These are phyloP conservation scores for Saccharomyces hybrid DNA, from an alignment of 1,139 yeast genomes.

Conservation along the genomic window DNA sequence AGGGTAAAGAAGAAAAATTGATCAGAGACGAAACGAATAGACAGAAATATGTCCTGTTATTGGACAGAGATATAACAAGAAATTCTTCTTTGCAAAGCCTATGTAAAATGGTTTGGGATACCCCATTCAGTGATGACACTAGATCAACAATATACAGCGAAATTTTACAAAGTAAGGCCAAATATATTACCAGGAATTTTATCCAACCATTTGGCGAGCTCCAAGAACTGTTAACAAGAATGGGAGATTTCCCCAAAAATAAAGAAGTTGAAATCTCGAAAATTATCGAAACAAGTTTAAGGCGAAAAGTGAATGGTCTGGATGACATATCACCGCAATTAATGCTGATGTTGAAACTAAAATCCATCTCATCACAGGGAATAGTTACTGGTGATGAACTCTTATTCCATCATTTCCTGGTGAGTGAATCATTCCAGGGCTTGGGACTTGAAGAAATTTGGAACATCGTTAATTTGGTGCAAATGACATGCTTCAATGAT, in stretches of 20 bases:
- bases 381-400: slow-evolving; percentile 29
- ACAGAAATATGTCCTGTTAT: slow-evolving; percentile 27
- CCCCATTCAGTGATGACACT: slow-evolving; percentile 32
- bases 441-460: slow-evolving; percentile 20
- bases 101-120: slow-evolving; percentile 38
- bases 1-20: slow-evolving; percentile 29
- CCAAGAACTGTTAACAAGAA: slow-evolving; percentile 22
- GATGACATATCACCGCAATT: slow-evolving; percentile 16
- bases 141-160: slow-evolving; percentile 32
- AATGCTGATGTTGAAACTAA: slow-evolving; percentile 22
- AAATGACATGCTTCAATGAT: slow-evolving; percentile 30
- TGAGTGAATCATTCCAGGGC: slow-evolving; percentile 14
- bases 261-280: slow-evolving; percentile 29
- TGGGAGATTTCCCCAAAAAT: slow-evolving; percentile 23
- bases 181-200: slow-evolving; percentile 24
- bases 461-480: slow-evolving; percentile 29
- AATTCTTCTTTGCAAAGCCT: slow-evolving; percentile 36
- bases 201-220: slow-evolving; percentile 29
- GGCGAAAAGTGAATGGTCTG: slow-evolving; percentile 15
- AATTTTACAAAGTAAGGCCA: slow-evolving; percentile 24
- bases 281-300: slow-evolving; percentile 18
- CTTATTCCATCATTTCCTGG: slow-evolving; percentile 26
- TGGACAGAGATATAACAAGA: slow-evolving; percentile 29
- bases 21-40: slow-evolving; percentile 33
- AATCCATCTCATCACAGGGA: slow-evolving; percentile 29